phyloP scores from a whole-genome alignment of 305 asterid species.

The Solanum hybrid region DNA sequence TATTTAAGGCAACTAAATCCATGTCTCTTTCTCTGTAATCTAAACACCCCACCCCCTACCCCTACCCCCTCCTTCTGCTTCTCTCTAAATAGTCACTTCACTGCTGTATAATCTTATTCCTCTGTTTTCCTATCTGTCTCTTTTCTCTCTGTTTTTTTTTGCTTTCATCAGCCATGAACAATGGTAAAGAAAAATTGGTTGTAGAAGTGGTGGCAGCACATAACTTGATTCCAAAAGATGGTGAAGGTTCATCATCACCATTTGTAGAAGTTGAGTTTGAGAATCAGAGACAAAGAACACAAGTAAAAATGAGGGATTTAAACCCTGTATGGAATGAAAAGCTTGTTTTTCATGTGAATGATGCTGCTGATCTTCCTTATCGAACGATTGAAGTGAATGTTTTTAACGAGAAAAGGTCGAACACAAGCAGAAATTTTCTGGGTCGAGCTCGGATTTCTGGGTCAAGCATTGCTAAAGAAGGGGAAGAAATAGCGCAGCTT shows the following conservation, averaged over 20 bases:
- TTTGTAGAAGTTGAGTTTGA: slow-evolving; percentile 87
- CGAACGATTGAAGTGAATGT: slow-evolving; percentile 67
- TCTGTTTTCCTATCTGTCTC: slow-evolving; percentile 14
- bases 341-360: slow-evolving; percentile 62
- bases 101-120: slow-evolving; percentile 13
- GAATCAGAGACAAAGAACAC: slow-evolving; percentile 48
- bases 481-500: slow-evolving; percentile 57
- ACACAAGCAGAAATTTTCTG: slow-evolving; percentile 56
- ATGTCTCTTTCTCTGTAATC: not conserved
- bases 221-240: slow-evolving; percentile 92
- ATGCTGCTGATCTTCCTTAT: slow-evolving; percentile 75
- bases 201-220: slow-evolving; percentile 87
- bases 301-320: slow-evolving; percentile 61
- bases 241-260: slow-evolving; percentile 83
- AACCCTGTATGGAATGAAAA: slow-evolving; percentile 86
- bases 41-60: not conserved
- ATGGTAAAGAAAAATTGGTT: slow-evolving; percentile 59
- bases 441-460: slow-evolving; percentile 74
- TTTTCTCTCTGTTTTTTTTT: not conserved
- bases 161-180: slow-evolving; percentile 25
- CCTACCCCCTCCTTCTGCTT: not conserved
- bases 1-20: not conserved
- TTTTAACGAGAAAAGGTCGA: slow-evolving; percentile 70
- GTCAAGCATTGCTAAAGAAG: slow-evolving; percentile 41
- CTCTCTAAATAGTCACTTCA: not conserved